A percentile compares a stretch with the other conserved stretches of the same genome.
phyloP scores from a whole-genome alignment of 805 yeast genomes.

The Vanderwaltozyma yarrowii region DNA sequence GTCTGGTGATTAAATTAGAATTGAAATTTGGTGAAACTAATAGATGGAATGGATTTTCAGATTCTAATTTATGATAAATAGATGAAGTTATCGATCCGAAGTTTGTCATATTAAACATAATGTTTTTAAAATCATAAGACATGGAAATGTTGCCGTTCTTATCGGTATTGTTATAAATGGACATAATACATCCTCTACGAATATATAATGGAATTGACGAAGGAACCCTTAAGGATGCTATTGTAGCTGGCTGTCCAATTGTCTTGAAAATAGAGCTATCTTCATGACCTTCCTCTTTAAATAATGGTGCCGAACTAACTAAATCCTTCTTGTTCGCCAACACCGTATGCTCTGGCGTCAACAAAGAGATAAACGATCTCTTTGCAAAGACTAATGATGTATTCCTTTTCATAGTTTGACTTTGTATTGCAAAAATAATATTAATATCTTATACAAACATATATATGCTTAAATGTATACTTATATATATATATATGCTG shows the following conservation, averaged over 20 bases:
- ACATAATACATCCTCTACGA: constrained; percentile 20
- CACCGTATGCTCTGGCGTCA: constrained; percentile 8
- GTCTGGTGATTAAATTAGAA: background rate
- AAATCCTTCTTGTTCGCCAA: background rate
- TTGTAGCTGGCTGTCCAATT: constrained; percentile 18
- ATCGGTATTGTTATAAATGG: constrained; percentile 11
- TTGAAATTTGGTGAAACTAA: constrained; percentile 19
- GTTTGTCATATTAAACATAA: constrained; percentile 14
- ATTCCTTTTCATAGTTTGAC: background rate
- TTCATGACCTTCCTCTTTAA: constrained; percentile 1
- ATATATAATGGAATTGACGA: constrained; percentile 16
- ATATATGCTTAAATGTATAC: no score
- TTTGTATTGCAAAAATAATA: no score
- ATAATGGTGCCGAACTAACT: background rate
- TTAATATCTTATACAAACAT: no score
- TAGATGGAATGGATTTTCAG: constrained; percentile 12
- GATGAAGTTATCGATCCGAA: constrained; percentile 15
- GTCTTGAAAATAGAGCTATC: constrained; percentile 10
- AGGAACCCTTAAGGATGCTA: constrained; percentile 17
- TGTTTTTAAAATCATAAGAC: constrained; percentile 15
- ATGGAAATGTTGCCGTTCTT: constrained; percentile 4
- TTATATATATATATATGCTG: no score
- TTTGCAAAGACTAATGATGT: background rate
- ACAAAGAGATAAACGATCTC: constrained; percentile 14
- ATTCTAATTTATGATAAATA: constrained; percentile 11